Conservation (phyloP, 768 basidiomycete species). For the Mycena chlorophos region DNA sequence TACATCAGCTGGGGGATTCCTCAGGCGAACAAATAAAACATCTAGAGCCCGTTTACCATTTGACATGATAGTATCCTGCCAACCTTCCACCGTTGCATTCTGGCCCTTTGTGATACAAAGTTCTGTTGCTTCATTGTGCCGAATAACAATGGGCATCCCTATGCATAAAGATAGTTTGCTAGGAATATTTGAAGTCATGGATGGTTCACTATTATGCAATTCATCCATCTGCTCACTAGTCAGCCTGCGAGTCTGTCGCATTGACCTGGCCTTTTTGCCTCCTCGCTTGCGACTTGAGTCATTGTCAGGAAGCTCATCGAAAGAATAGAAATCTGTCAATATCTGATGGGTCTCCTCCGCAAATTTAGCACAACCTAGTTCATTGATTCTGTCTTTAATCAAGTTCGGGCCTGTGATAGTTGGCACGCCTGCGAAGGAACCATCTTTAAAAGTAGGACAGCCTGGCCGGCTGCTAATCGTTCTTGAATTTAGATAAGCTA, state of each 20-base stretch:
- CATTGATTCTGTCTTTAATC: conserved; percentile 35
- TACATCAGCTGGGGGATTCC: not conserved
- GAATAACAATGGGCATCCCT: conserved; percentile 36
- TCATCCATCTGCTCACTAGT: conserved; percentile 27
- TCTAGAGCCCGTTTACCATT: not conserved
- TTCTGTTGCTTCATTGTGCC: conserved; percentile 34
- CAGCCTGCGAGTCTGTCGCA: no score
- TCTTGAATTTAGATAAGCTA: conserved; percentile 28
- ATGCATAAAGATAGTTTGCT: conserved; percentile 31
- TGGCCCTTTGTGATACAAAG: conserved; percentile 35
- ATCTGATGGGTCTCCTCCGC: conserved; percentile 29
- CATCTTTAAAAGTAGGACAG: conserved; percentile 13
- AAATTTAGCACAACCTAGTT: conserved; percentile 29
- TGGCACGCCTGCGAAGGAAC: conserved; percentile 30
- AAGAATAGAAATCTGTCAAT: conserved; percentile 28
- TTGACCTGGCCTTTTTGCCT: not conserved
- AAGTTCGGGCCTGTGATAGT: conserved; percentile 35
- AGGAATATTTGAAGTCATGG: no score
- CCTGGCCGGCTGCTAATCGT: conserved; percentile 15
- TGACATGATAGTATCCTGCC: conserved; percentile 14
- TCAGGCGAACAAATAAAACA: not conserved
- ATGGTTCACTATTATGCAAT: no score
- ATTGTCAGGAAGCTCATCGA: conserved; percentile 8
- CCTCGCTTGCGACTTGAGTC: not conserved
- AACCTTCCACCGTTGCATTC: conserved; percentile 31